Percentiles rank a stretch among this genome's conserved stretches.
These are phyloP conservation scores for Xylariaceae sp. DNA, from an alignment of 2,329 filamentous ascomycete species.

Conservation along the genomic window DNA sequence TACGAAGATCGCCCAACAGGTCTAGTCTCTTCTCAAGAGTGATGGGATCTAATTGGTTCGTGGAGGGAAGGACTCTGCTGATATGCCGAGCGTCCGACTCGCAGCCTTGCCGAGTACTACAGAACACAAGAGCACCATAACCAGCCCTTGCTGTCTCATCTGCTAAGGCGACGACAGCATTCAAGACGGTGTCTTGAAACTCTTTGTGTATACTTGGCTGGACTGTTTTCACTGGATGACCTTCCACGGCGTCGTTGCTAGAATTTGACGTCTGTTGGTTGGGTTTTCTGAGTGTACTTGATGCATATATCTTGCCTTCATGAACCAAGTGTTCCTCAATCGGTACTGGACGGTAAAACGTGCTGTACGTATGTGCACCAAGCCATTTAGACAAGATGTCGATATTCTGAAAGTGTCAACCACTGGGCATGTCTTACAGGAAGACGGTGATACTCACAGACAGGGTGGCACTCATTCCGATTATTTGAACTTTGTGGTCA, in stretches of 20 bases:
- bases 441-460: conserved; percentile 48
- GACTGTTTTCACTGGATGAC: conserved; percentile 47
- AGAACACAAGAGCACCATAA: conserved; percentile 72
- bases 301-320: conserved; percentile 65
- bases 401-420: conserved; percentile 55
- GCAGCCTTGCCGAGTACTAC: conserved; percentile 64
- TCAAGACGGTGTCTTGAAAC: conserved; percentile 62
- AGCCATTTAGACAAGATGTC: conserved; percentile 69
- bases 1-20: conserved; percentile 63
- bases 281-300: conserved; percentile 57
- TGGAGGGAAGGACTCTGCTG: conserved; percentile 60
- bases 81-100: conserved; percentile 68
- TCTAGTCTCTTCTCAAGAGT: conserved; percentile 60
- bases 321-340: conserved; percentile 73
- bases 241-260: conserved; percentile 34
- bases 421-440: conserved; percentile 1
- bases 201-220: conserved; percentile 58
- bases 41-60: conserved; percentile 43
- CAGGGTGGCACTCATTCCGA: conserved; percentile 79
- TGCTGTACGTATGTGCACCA: conserved; percentile 67
- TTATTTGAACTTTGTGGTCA: conserved; percentile 64
- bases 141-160: conserved; percentile 66
- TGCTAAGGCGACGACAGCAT: conserved; percentile 68
- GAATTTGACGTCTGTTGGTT: conserved; percentile 44
- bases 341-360: conserved; percentile 70